Evolutionary conservation across 2,329 filamentous ascomycete genomes (phyloP).

Genomic region (Dactylellina drechsleri): DNA sequence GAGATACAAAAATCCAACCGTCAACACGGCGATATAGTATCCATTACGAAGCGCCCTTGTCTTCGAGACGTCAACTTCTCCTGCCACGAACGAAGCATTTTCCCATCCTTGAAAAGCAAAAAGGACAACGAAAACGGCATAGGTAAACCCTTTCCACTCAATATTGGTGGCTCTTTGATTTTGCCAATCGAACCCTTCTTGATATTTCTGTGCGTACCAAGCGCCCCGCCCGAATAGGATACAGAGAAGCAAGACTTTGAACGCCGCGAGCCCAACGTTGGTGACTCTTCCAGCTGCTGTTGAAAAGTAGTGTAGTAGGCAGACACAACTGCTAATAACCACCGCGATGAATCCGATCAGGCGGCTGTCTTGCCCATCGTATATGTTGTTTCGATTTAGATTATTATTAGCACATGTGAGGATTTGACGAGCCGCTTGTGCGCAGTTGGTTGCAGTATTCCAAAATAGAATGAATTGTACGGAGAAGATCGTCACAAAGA

Average conservation of each 20-base stretch:
- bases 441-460: slow-evolving; percentile 61
- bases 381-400: slow-evolving; percentile 59
- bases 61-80: slow-evolving; percentile 58
- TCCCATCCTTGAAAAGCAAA: slow-evolving; percentile 63
- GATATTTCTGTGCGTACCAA: slow-evolving; percentile 25
- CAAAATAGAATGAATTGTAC: slow-evolving; percentile 62
- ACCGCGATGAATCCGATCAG: slow-evolving; percentile 61
- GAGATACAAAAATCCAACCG: slow-evolving; percentile 61
- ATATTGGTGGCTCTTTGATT: slow-evolving; percentile 14
- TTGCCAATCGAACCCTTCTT: slow-evolving; percentile 57
- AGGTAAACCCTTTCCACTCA: slow-evolving; percentile 59
- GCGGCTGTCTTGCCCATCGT: slow-evolving; percentile 58
- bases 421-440: slow-evolving; percentile 53
- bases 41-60: slow-evolving; percentile 60
- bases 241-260: slow-evolving; percentile 59
- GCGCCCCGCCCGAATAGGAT: slow-evolving; percentile 56
- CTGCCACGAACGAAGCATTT: slow-evolving; percentile 62
- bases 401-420: slow-evolving; percentile 60
- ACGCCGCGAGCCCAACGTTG: slow-evolving; percentile 61
- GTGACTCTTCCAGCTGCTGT: slow-evolving; percentile 60
- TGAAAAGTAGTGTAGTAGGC: slow-evolving; percentile 61
- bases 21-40: slow-evolving; percentile 60
- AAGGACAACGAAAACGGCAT: slow-evolving; percentile 61
- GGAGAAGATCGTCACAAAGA: slow-evolving; percentile 62
- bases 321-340: slow-evolving; percentile 60